These are phyloP conservation scores for Aspergillus floridensis DNA, from an alignment of 2,329 filamentous ascomycete genomes.

Conservation along the genomic window DNA sequence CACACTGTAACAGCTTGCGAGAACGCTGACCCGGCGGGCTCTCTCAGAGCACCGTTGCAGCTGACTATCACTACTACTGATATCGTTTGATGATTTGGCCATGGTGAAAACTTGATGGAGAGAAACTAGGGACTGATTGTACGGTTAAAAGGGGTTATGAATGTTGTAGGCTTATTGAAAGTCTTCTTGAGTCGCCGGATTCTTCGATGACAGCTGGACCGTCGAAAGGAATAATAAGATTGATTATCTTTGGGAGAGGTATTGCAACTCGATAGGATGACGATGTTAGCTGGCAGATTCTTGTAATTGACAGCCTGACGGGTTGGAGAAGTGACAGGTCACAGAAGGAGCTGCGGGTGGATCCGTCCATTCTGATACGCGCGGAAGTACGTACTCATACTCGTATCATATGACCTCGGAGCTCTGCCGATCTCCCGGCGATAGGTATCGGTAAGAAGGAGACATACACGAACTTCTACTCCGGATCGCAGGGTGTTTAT, in stretches of 20 bases:
- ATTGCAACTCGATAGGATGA: neutral
- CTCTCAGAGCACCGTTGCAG: conserved; percentile 59
- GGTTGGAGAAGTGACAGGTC: neutral
- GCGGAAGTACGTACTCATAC: too few relatives aligned
- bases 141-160: neutral
- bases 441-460: too few relatives aligned
- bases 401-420: too few relatives aligned
- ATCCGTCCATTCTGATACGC: neutral
- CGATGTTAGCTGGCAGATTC: neutral
- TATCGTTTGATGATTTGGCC: conserved; percentile 61
- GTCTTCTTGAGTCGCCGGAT: neutral
- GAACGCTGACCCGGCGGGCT: conserved; percentile 63
- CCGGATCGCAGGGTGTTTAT: too few relatives aligned
- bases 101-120: conserved; percentile 23
- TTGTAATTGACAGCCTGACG: neutral
- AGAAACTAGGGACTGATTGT: neutral
- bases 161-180: neutral
- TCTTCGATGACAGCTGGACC: too few relatives aligned
- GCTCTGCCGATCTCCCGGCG: too few relatives aligned
- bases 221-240: too few relatives aligned
- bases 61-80: conserved; percentile 64
- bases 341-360: neutral
- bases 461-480: too few relatives aligned
- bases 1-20: conserved; percentile 89
- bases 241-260: neutral